Percentiles rank a stretch among this genome's conserved stretches.
Conservation (phyloP, 441 rosid species). For the Erysimum pusillum region DNA sequence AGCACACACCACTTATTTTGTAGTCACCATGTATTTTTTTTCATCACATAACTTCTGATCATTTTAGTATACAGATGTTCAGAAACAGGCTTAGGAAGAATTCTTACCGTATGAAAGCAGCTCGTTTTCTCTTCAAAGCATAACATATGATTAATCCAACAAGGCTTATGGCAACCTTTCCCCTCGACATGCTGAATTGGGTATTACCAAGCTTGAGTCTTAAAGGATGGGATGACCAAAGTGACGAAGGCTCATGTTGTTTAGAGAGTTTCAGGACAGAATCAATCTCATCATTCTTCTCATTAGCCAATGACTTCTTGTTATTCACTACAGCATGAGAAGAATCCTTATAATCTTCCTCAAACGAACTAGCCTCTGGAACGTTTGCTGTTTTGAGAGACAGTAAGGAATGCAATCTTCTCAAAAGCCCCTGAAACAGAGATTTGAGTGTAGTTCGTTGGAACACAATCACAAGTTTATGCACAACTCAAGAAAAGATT, state of each 20-base stretch:
- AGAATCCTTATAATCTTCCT: conserved; percentile 47
- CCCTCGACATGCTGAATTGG: conserved; percentile 57
- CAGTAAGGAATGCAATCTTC: conserved; percentile 71
- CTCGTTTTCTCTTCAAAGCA: conserved; percentile 62
- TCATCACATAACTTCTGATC: conserved; percentile 6
- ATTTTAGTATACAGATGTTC: conserved; percentile 1
- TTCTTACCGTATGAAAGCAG: conserved; percentile 63
- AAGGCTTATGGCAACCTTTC: conserved; percentile 70
- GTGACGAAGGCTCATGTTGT: conserved; percentile 45
- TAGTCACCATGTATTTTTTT: neutral
- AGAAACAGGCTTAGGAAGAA: conserved; percentile 33
- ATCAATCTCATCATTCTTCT: conserved; percentile 34
- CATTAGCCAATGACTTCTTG: conserved; percentile 49
- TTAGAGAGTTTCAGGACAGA: conserved; percentile 51
- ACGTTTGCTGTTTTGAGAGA: conserved; percentile 54
- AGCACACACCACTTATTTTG: neutral
- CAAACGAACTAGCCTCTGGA: conserved; percentile 43
- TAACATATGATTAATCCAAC: conserved; percentile 60
- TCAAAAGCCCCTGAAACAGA: conserved; percentile 67
- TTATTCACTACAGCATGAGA: conserved; percentile 44
- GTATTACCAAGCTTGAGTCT: conserved; percentile 65
- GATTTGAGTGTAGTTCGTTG: conserved; percentile 19
- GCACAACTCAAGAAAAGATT: conserved; percentile 23
- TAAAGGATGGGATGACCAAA: conserved; percentile 67
- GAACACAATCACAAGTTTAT: conserved; percentile 15